Base-by-base conservation (phyloP, 2,329 filamentous ascomycete species). In the Daldinia sp. region DNA sequence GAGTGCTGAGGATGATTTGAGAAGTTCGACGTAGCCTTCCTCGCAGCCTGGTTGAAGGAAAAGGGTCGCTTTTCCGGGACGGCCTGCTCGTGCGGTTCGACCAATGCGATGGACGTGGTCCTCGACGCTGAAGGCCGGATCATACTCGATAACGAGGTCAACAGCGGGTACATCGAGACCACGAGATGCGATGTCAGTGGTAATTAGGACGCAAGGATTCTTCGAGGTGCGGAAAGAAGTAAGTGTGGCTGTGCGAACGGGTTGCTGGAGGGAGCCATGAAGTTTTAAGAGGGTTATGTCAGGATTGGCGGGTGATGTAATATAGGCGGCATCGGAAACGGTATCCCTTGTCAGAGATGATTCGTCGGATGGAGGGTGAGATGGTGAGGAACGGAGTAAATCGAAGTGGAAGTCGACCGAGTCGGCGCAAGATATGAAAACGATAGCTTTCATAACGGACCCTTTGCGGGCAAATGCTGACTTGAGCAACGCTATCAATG, bases 341-440 rank as follows among this genome's bases (percentile, higher is more conserved):
- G 92, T 94, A 69, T 85, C 86, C 48, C 84, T 83, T 0, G 83
- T 84, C 7, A 80, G 75, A 3, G 79, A 80, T 0, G 60, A 42
- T 65, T 79, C 72, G 56, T 76, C 63, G 60, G 69, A 60, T 61
- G 74, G 20, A 39, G 73, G 56, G 72, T 75, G 64, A n/a, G 64
- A 60, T 60, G 68, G 12, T 1, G 76, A 72, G 26, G 81, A 80
- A 48, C 84, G 90, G 64, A 99, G 88, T 2, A 97, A 83, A 68
- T 97, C 92, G 78, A 94, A 98, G 79, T 98, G 95, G 75, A 98
- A 99, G 78, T 99, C 94, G 66, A 98, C 96, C 1, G 93, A 96
- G 79, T 99, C 96, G 20, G 96, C 94, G 76, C 96, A 99, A 10
- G 95, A 97, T 55, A 99, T 92, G 82, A 99, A 99, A 39, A 99